Base-by-base conservation (phyloP, 768 basidiomycete genomes). In the Xerocomellus intermedius region DNA sequence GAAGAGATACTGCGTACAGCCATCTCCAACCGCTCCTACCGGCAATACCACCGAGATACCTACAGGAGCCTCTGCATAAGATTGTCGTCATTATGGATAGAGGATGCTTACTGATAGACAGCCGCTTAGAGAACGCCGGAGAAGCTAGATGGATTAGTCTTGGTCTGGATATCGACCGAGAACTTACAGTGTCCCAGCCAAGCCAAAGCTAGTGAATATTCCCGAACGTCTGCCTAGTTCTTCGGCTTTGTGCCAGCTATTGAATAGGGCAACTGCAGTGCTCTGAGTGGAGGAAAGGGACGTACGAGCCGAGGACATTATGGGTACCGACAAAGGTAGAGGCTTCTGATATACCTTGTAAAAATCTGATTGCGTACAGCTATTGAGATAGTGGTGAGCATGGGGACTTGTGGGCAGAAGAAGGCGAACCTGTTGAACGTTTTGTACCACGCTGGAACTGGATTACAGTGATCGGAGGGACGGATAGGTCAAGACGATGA, bases 301-400 rank as follows among this genome's bases (percentile, higher is more conserved):
- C 83, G 54, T 62, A 87, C 86, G 84, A 84, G 58, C 87, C 86
- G 17, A 89, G 81, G 58, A 88, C 74, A 62, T 86, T 86, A 59
- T 86, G 86, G 16, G 85, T 83, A 35, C 88, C 88, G 26, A 85
- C 85, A 66, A 90, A 91, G 2, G 87, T 90, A 8, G 86, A 87
- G 0, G 86, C 80, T 68, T 90, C 88, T 8, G 83, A 80, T 53
- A 88, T 74, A 22, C 85, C 89, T 68, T 87, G 86, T 51, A 89
- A 79, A 65, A 90, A 89, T 9, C 86, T 79, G 56, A 89, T 85
- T 28, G 75, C 84, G 66, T 84, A 86, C 48, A 89, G 72, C 84
- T 86, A 49, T 10, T 49, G 51, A 53, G 41, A 44, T 10, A 42
- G 42, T 55, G 45, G 12, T 54, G 26, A 36, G 26, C 16, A 44